Percentiles rank a stretch among this genome's conserved stretches.
Evolutionary conservation across 2,329 filamentous ascomycete species (phyloP).

Genomic region (Epichloe typhina): DNA sequence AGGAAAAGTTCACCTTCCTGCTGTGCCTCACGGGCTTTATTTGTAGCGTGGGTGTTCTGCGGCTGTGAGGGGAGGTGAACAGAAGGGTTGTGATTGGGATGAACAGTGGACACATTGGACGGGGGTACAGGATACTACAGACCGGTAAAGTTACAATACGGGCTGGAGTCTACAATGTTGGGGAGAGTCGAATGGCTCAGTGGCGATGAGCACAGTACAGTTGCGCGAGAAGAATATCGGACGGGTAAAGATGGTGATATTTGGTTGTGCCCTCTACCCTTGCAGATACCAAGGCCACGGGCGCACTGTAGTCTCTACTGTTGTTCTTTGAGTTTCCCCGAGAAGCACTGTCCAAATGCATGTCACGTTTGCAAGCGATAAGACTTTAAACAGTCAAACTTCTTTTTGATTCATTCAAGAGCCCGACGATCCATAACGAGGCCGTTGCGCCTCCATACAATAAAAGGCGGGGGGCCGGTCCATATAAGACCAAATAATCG

Average conservation of each 20-base stretch:
- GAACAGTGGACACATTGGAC: too few species aligned
- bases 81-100: too few species aligned
- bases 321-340: background rate
- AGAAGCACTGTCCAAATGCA: background rate
- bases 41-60: background rate
- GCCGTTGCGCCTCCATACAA: constrained; percentile 21
- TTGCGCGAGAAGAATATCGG: too few species aligned
- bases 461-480: background rate
- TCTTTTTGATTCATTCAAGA: constrained; percentile 22
- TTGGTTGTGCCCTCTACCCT: too few species aligned
- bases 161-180: too few species aligned
- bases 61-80: background rate
- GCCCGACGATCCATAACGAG: constrained; percentile 20
- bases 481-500: background rate
- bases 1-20: background rate
- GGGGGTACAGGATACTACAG: too few species aligned
- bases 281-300: too few species aligned
- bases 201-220: too few species aligned
- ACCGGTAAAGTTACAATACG: too few species aligned
- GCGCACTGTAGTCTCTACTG: background rate
- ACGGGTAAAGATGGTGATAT: too few species aligned
- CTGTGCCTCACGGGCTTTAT: background rate
- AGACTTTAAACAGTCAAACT: constrained; percentile 13
- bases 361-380: background rate
- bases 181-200: too few species aligned